Percentiles rank a stretch among this genome's conserved stretches.
These are phyloP conservation scores for Thyridium curvatum DNA, from an alignment of 2,329 filamentous ascomycete genomes.

Conservation along the genomic window DNA sequence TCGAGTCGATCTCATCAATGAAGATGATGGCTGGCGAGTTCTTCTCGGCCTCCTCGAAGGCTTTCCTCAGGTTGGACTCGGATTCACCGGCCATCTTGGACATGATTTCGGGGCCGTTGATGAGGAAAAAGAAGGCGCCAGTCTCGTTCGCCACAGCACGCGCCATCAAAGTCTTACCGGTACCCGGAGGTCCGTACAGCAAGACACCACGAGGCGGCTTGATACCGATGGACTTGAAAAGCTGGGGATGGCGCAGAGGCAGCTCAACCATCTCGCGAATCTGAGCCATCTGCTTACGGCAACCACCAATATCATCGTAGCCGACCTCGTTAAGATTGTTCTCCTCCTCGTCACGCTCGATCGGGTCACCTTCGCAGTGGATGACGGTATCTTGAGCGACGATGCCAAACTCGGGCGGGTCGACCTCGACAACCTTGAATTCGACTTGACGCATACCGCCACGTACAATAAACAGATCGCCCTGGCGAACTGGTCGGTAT, in stretches of 20 bases:
- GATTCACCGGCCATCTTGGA: conserved; percentile 99
- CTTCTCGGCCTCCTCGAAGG: conserved; percentile 99
- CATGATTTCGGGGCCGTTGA: conserved; percentile 99
- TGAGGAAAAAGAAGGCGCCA: conserved; percentile 97
- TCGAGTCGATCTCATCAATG: conserved; percentile 99
- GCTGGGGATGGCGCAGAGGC: conserved; percentile 90
- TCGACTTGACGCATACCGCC: conserved; percentile 99
- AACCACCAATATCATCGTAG: conserved; percentile 98
- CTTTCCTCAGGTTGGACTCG: conserved; percentile 95
- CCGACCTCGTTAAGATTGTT: conserved; percentile 98
- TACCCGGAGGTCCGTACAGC: conserved; percentile 94
- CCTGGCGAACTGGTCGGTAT: conserved; percentile 94
- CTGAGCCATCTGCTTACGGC: conserved; percentile 99
- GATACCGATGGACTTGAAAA: conserved; percentile 99
- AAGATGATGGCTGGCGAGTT: conserved; percentile 99
- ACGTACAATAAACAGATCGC: conserved; percentile 93
- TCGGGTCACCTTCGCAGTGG: conserved; percentile 92
- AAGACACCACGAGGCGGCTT: conserved; percentile 98
- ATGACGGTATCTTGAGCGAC: conserved; percentile 98
- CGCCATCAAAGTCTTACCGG: conserved; percentile 98
- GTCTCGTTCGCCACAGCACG: conserved; percentile 98
- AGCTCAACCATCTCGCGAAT: conserved; percentile 98
- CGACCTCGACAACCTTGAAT: conserved; percentile 99
- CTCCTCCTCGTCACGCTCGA: conserved; percentile 98
- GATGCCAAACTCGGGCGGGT: conserved; percentile 96